Evolutionary conservation across 1,139 yeast species (phyloP).

Genomic region (Candida glucosophila): DNA sequence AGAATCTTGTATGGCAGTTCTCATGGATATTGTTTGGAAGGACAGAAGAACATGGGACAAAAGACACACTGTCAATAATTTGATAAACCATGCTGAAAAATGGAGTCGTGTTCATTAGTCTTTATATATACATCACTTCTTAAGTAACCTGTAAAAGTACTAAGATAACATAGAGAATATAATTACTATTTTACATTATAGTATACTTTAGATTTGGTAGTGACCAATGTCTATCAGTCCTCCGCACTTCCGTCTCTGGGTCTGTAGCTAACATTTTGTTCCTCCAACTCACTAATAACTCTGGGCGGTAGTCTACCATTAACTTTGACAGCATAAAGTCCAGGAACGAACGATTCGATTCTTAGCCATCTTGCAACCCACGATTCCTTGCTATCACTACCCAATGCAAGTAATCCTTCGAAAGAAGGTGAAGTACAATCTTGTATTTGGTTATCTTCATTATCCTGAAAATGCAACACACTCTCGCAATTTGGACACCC

Average conservation of each 20-base stretch:
- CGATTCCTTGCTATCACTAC: conserved; percentile 69
- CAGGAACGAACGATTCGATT: conserved; percentile 82
- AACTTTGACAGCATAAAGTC: conserved; percentile 88
- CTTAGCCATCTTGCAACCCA: conserved; percentile 99
- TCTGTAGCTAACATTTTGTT: conserved; percentile 72
- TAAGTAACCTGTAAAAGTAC: conserved; percentile 1
- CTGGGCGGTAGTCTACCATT: conserved; percentile 90
- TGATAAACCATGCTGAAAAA: conserved; percentile 8
- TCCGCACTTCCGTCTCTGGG: conserved; percentile 96
- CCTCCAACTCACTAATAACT: conserved; percentile 61
- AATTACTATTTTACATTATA: conserved; percentile 1
- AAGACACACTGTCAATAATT: conserved; percentile 23
- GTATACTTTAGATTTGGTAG: conserved; percentile 59
- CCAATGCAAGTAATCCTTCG: conserved; percentile 90
- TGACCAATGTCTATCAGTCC: conserved; percentile 34
- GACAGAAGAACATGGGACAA: conserved; percentile 65
- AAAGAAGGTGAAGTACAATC: conserved; percentile 96
- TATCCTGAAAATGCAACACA: conserved; percentile 66
- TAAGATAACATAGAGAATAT: conserved; percentile 2
- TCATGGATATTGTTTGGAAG: conserved; percentile 72
- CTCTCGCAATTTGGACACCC: conserved; percentile 99
- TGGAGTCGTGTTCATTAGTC: not conserved
- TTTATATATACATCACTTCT: not conserved
- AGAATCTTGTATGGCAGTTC: conserved; percentile 63
- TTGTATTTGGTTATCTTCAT: conserved; percentile 75